Conservation (phyloP, 106 monocot genomes). For the Gastrodia elata region DNA sequence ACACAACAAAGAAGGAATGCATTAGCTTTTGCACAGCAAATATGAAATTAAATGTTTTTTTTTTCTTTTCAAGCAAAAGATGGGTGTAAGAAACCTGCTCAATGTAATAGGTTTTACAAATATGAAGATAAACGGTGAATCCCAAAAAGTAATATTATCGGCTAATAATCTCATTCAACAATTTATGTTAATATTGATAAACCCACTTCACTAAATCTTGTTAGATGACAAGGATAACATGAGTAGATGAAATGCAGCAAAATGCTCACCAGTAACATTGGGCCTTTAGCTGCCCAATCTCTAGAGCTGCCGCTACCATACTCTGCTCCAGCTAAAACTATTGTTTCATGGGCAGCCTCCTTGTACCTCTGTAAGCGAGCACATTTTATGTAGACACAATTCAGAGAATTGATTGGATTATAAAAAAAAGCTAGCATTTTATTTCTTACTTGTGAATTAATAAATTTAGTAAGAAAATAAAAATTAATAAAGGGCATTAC, state of each 20-base stretch:
- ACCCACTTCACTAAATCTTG: not conserved
- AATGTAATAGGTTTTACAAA: too few relatives aligned
- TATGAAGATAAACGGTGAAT: not conserved
- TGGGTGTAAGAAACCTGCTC: too few relatives aligned
- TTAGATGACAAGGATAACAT: not conserved
- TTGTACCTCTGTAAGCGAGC: constrained; percentile 51
- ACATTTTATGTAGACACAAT: not conserved
- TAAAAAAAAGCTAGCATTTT: not conserved
- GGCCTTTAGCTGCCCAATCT: constrained; percentile 80
- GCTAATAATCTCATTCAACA: not conserved
- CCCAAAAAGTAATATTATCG: not conserved
- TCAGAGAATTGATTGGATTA: not conserved
- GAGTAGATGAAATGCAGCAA: not conserved
- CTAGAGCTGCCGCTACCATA: constrained; percentile 75
- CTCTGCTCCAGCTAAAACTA: constrained; percentile 65
- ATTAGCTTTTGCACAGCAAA: not conserved
- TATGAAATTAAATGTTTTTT: not conserved
- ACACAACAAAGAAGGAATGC: not conserved
- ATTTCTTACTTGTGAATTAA: not conserved
- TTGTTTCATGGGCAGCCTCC: constrained; percentile 41
- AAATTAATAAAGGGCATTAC: too few relatives aligned
- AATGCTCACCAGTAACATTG: constrained; percentile 49
- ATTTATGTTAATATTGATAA: not conserved
- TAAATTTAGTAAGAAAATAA: too few relatives aligned
- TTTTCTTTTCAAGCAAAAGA: too few relatives aligned